phyloP scores from a whole-genome alignment of 2,329 filamentous ascomycete genomes.

The Pseudonectria buxi region DNA sequence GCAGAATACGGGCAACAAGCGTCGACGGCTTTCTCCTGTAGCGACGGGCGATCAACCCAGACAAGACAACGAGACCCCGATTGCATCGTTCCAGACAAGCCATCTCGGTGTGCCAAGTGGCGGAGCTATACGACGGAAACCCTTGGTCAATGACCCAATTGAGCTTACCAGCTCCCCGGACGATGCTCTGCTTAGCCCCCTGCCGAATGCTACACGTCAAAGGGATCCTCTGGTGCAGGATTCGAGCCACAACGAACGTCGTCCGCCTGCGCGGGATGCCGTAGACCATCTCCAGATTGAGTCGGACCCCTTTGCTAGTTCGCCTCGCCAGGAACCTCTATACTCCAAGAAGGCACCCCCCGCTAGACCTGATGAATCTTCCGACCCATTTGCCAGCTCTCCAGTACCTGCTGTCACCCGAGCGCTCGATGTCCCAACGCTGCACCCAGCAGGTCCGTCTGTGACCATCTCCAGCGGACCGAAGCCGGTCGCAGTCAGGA shows the following conservation, averaged over 20 bases:
- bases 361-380: slow-evolving; percentile 9
- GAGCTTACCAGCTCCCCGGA: slow-evolving; percentile 32
- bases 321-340: slow-evolving; percentile 14
- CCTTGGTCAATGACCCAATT: slow-evolving; percentile 21
- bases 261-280: no score
- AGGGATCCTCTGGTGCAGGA: not conserved
- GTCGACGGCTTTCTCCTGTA: slow-evolving; percentile 19
- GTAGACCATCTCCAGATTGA: slow-evolving; percentile 3
- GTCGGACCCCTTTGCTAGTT: slow-evolving; percentile 31
- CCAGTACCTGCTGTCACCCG: slow-evolving; percentile 1
- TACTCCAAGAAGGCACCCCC: slow-evolving; percentile 1
- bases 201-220: slow-evolving; percentile 1
- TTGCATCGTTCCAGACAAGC: slow-evolving; percentile 5
- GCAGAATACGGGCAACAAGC: slow-evolving; percentile 22
- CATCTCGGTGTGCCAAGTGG: not conserved
- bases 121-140: not conserved
- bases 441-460: no score
- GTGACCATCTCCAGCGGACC: not conserved
- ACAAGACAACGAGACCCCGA: slow-evolving; percentile 7
- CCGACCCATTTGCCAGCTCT: slow-evolving; percentile 18
- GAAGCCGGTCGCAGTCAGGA: slow-evolving; percentile 1
- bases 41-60: slow-evolving; percentile 7
- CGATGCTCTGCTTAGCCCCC: not conserved
- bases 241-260: not conserved
- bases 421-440: slow-evolving; percentile 3